These are phyloP conservation scores for Phytophthora tentaculata DNA, from an alignment of 352 stramenopile species.

Conservation along the genomic window DNA sequence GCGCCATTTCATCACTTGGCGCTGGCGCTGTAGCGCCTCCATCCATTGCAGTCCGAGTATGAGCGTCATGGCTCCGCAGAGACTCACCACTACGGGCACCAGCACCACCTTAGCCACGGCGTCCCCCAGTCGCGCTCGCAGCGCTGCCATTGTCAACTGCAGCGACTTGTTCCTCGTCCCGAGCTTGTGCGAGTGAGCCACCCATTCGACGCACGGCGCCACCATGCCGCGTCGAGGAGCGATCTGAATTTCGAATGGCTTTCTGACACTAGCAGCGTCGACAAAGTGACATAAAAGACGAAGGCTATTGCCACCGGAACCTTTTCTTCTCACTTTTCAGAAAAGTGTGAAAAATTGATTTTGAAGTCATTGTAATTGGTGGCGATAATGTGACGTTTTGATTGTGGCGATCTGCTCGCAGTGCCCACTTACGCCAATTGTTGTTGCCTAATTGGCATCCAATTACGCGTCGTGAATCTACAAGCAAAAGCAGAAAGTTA, in stretches of 20 bases:
- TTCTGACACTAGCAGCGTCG: constrained; percentile 26
- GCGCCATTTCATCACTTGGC: constrained; percentile 25
- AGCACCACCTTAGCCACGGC: constrained; percentile 61
- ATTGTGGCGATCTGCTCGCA: background rate
- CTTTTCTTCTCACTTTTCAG: background rate
- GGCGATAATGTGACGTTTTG: background rate
- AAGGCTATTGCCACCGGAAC: constrained; percentile 2
- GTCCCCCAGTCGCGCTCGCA: constrained; percentile 33
- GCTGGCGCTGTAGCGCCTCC: constrained; percentile 49
- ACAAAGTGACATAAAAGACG: background rate
- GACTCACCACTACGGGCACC: constrained; percentile 65
- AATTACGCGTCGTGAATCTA: constrained; percentile 37
- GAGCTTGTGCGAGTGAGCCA: constrained; percentile 24
- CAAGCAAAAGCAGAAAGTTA: constrained; percentile 6
- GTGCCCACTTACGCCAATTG: background rate
- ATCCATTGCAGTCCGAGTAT: constrained; percentile 66
- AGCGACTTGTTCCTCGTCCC: constrained; percentile 18
- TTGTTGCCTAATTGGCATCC: constrained; percentile 3
- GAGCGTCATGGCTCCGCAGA: constrained; percentile 63
- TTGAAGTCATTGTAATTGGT: background rate
- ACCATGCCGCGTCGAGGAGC: constrained; percentile 11
- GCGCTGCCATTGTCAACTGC: constrained; percentile 9
- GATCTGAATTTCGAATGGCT: constrained; percentile 18
- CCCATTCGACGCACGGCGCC: constrained; percentile 8
- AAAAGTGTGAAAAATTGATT: constrained; percentile 8